Percentiles rank a stretch among this genome's conserved stretches.
Evolutionary conservation across 2,329 filamentous ascomycete genomes (phyloP).

Genomic region (Albophoma yamanashiensis): DNA sequence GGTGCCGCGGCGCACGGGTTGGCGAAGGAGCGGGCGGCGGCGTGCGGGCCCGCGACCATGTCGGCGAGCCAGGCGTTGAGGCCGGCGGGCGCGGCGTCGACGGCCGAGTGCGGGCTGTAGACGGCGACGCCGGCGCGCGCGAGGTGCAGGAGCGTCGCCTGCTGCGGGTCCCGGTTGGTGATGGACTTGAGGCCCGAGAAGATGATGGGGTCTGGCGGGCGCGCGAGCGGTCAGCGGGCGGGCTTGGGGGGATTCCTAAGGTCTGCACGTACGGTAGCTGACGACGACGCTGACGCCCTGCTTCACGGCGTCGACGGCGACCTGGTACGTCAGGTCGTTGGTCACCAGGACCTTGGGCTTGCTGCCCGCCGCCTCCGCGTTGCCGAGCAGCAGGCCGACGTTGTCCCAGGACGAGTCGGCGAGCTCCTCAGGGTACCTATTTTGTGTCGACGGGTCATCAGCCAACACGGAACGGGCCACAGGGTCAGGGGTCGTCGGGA

Average conservation of each 20-base stretch:
- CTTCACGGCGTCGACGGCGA: constrained; percentile 80
- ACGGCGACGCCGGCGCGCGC: constrained; percentile 84
- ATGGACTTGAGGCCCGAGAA: constrained; percentile 87
- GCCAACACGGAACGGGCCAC: background rate
- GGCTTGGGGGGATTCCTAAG: background rate
- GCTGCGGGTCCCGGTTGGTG: constrained; percentile 75
- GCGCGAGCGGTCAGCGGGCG: background rate
- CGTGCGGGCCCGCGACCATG: constrained; percentile 52
- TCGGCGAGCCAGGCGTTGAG: constrained; percentile 93
- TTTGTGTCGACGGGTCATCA: constrained; percentile 20
- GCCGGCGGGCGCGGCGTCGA: constrained; percentile 76
- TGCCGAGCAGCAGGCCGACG: constrained; percentile 65
- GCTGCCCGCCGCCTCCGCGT: constrained; percentile 22
- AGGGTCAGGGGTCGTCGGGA: too few species aligned
- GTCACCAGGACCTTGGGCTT: constrained; percentile 45
- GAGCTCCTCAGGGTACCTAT: constrained; percentile 79
- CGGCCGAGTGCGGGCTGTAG: constrained; percentile 90
- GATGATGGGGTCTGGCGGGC: constrained; percentile 73
- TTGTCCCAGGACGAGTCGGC: constrained; percentile 94
- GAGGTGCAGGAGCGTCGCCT: constrained; percentile 71
- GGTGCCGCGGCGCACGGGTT: constrained; percentile 33
- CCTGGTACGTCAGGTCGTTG: constrained; percentile 80
- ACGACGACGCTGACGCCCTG: constrained; percentile 70
- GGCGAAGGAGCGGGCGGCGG: constrained; percentile 29
- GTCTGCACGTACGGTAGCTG: constrained; percentile 59